phyloP scores from a whole-genome alignment of 768 basidiomycete genomes.

The Dacryopinax spathularia region DNA sequence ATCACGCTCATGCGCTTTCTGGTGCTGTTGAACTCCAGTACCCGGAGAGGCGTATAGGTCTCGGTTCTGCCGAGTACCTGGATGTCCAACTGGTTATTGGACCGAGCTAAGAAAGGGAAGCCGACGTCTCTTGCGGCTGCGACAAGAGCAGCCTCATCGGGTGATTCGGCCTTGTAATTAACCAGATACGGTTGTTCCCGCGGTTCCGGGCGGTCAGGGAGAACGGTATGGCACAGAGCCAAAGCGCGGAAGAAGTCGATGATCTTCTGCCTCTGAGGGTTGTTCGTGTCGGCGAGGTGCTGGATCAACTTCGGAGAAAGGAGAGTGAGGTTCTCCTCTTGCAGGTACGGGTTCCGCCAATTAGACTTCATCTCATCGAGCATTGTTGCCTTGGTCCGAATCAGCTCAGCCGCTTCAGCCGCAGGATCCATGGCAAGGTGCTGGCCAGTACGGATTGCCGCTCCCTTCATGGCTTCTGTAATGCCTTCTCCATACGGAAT shows the following conservation, averaged over 20 bases:
- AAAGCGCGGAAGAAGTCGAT: conserved; percentile 86
- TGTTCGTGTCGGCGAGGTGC: conserved; percentile 49
- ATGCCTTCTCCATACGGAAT: conserved; percentile 82
- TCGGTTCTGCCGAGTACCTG: conserved; percentile 84
- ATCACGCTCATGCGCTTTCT: conserved; percentile 93
- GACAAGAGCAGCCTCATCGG: conserved; percentile 90
- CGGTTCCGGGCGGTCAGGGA: conserved; percentile 62
- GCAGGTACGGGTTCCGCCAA: conserved; percentile 82
- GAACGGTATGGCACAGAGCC: conserved; percentile 84
- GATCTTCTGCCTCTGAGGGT: conserved; percentile 49
- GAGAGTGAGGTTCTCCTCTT: conserved; percentile 67
- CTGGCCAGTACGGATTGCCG: conserved; percentile 68
- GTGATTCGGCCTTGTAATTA: conserved; percentile 91
- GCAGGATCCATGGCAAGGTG: conserved; percentile 49
- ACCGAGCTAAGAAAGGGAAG: conserved; percentile 72
- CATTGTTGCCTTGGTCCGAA: conserved; percentile 60
- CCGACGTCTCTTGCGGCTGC: conserved; percentile 84
- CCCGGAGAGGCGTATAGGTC: conserved; percentile 59
- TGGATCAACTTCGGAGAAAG: conserved; percentile 74
- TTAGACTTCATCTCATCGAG: conserved; percentile 51
- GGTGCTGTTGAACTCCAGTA: conserved; percentile 87
- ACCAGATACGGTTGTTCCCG: conserved; percentile 44
- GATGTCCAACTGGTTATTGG: conserved; percentile 65
- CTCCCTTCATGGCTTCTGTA: conserved; percentile 89
- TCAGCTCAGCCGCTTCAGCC: conserved; percentile 56